Base-by-base conservation (phyloP, 495 filamentous ascomycete species). In the Neurospora sp. region DNA sequence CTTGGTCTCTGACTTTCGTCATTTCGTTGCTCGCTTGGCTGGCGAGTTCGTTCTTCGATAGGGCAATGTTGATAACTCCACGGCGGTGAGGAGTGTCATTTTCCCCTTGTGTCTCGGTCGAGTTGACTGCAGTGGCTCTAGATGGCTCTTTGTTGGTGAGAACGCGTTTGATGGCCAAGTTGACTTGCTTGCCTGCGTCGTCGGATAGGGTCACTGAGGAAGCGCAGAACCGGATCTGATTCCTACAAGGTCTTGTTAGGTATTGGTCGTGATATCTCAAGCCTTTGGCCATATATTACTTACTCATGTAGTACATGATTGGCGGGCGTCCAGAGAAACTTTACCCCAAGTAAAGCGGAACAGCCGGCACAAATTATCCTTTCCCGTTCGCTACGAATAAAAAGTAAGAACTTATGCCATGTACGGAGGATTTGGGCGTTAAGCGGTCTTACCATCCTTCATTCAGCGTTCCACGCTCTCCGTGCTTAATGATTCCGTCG, bases 221-320 rank as follows among this genome's bases (percentile, higher is more conserved):
- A 37, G 72, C 69, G 2, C 71, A 73, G 3, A 84, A 72, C 9
- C 81, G 72, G 31, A 80, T 23, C 46, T 82, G 79, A 54, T 72
- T 75, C 3, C 79, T 84, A 10, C 0, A 7, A 48, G 4, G 14
- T 8, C 0, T 70, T 77, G 74, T 73, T 44, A 72, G 70, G 5
- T 14, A 71, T 18, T 14, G 8, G 0, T 0, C 2, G 0, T 1
- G 20, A 12, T 27, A 2, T 27, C 5, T 1, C 4, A 54, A 0
- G 10, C 10, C 20, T 7, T 0, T 6, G 11, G 3, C 2, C 20
- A 59, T 12, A 59, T 23, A 1, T n/a, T n/a, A 74, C 78, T 71
- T 73, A 82, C 83, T 75, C 37, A n/a, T 79, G 40, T 38, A 84
- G 54, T 41, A 81, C 81, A 71, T 84, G 81, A 70, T 82, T 82